These are phyloP conservation scores for Chaetomium olivaceum DNA, from an alignment of 2,329 filamentous ascomycete species.

Conservation along the genomic window DNA sequence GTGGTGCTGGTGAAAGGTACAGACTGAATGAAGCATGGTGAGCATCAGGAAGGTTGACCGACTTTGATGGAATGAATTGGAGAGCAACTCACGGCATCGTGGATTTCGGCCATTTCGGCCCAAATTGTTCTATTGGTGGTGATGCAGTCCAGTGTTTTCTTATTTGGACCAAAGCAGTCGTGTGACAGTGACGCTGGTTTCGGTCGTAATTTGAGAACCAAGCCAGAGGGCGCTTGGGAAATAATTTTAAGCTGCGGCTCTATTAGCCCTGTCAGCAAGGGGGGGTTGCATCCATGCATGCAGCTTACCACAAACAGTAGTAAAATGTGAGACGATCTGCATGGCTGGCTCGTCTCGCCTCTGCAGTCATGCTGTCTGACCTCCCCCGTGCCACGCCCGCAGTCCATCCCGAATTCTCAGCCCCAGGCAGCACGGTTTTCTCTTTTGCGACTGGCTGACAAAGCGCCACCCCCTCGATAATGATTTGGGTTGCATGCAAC, in stretches of 20 bases:
- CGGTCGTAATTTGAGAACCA: not conserved
- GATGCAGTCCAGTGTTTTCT: no score
- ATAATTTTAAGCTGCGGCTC: not conserved
- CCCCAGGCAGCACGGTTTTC: not conserved
- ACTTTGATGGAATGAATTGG: not conserved
- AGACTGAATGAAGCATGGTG: not conserved
- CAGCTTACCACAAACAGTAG: no score
- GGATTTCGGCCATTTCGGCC: not conserved
- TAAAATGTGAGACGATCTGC: not conserved
- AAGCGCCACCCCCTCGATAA: not conserved
- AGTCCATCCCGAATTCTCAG: not conserved
- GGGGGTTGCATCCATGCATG: not conserved
- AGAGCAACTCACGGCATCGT: slow-evolving; percentile 1
- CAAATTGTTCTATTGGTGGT: not conserved
- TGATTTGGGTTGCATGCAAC: not conserved
- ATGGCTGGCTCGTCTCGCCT: not conserved
- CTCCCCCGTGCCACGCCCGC: no score
- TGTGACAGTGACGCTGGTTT: not conserved
- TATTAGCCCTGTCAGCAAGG: not conserved
- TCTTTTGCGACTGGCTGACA: not conserved
- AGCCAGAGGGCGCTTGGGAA: not conserved
- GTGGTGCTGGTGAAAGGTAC: not conserved
- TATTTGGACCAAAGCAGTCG: not conserved
- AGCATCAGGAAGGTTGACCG: not conserved
- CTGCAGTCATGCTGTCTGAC: no score